Conservation (phyloP, 2,329 filamentous ascomycete genomes). For the Dendryphion nanum region DNA sequence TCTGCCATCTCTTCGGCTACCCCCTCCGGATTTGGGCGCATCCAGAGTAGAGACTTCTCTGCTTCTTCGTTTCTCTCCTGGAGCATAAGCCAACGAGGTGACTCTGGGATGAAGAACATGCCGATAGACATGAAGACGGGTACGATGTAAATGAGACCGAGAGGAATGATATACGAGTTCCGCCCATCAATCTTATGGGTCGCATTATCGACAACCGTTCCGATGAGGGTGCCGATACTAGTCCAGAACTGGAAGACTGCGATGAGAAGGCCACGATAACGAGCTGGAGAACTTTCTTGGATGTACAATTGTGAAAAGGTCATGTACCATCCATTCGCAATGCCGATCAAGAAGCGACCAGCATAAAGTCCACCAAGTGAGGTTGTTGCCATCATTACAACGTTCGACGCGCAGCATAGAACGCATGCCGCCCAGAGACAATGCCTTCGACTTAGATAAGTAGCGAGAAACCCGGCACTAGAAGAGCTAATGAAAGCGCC, state of each 20-base stretch:
- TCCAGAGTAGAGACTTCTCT: slow-evolving; percentile 22
- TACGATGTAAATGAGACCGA: slow-evolving; percentile 55
- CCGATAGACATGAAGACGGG: slow-evolving; percentile 47
- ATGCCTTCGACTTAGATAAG: slow-evolving; percentile 40
- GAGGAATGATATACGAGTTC: slow-evolving; percentile 45
- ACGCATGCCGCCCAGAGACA: slow-evolving; percentile 51
- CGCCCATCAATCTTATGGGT: slow-evolving; percentile 22
- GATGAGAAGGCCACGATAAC: slow-evolving; percentile 51
- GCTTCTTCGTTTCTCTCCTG: slow-evolving; percentile 19
- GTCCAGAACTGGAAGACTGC: slow-evolving; percentile 51
- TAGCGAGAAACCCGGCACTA: slow-evolving; percentile 32
- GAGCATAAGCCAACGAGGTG: slow-evolving; percentile 46
- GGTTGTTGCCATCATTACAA: slow-evolving; percentile 57
- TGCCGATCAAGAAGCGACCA: slow-evolving; percentile 55
- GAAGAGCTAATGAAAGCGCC: slow-evolving; percentile 46
- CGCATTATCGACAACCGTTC: slow-evolving; percentile 54
- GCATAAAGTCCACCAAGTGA: slow-evolving; percentile 54
- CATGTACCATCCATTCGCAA: slow-evolving; percentile 54
- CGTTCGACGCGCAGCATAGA: slow-evolving; percentile 47
- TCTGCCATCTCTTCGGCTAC: slow-evolving; percentile 23
- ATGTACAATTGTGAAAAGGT: slow-evolving; percentile 54
- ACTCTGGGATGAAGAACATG: slow-evolving; percentile 33
- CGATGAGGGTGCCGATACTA: slow-evolving; percentile 44
- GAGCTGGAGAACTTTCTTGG: slow-evolving; percentile 52
- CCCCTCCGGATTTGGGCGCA: slow-evolving; percentile 20